These are phyloP conservation scores for Vanrija sp. DNA, from an alignment of 1,284 basidiomycete species.

Conservation along the genomic window DNA sequence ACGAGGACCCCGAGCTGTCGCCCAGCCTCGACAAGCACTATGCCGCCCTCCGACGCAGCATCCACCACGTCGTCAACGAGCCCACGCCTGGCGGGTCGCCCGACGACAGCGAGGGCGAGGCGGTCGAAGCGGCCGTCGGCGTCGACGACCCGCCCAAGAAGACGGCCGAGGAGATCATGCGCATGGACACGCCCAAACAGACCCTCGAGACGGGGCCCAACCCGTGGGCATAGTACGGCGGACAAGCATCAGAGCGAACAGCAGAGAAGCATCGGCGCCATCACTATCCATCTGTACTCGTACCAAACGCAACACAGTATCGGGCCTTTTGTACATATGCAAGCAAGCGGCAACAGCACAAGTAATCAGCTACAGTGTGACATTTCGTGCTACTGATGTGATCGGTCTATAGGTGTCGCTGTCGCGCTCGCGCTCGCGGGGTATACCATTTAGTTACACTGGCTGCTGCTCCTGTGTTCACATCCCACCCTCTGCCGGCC, in stretches of 20 bases:
- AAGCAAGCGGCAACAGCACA: too few relatives aligned
- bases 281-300: too few relatives aligned
- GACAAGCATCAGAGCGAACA: not conserved
- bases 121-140: not conserved
- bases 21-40: slow-evolving; percentile 41
- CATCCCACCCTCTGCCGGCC: too few relatives aligned
- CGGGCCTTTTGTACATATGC: too few relatives aligned
- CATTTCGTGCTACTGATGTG: too few relatives aligned
- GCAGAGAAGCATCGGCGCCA: too few relatives aligned
- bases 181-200: slow-evolving; percentile 2
- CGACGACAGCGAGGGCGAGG: not conserved
- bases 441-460: too few relatives aligned
- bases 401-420: too few relatives aligned
- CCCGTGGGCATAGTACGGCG: slow-evolving; percentile 11
- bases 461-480: too few relatives aligned
- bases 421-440: too few relatives aligned
- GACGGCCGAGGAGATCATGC: not conserved
- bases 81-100: slow-evolving; percentile 4
- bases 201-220: slow-evolving; percentile 12
- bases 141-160: not conserved
- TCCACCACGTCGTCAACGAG: slow-evolving; percentile 37
- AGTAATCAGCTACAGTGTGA: too few relatives aligned
- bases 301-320: too few relatives aligned
- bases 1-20: not conserved
- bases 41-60: slow-evolving; percentile 36